Percentiles rank a stretch among this genome's conserved stretches.
Conservation (phyloP, 257 asterid species). For the Primulina huaijiensis region DNA sequence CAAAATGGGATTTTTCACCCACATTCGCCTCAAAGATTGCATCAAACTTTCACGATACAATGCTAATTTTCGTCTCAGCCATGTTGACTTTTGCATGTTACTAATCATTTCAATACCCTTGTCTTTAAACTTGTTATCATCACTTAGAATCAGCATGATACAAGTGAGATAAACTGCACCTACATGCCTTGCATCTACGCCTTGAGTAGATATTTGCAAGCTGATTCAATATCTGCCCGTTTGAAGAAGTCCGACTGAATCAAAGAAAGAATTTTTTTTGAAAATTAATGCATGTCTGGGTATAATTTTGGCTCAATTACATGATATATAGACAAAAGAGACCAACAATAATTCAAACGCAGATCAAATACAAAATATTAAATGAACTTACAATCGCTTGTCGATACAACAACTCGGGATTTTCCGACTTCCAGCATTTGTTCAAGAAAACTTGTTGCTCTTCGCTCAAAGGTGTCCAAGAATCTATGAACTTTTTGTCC, state of each 20-base stretch:
- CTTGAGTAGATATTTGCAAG: background rate
- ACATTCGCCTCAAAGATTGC: background rate
- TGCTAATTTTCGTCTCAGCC: background rate
- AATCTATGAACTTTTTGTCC: background rate
- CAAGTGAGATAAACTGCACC: background rate
- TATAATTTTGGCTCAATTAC: too few relatives aligned
- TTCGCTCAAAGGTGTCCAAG: background rate
- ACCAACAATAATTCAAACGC: too few relatives aligned
- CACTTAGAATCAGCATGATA: background rate
- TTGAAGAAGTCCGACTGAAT: background rate
- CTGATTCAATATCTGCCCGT: background rate
- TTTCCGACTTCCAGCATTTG: background rate
- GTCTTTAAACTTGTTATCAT: background rate
- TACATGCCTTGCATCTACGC: background rate
- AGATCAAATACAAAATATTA: too few relatives aligned
- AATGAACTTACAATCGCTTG: background rate
- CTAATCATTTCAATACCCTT: background rate
- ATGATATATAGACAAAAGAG: too few relatives aligned
- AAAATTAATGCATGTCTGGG: too few relatives aligned
- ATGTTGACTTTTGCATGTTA: background rate
- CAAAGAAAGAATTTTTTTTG: too few relatives aligned
- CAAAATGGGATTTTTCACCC: background rate
- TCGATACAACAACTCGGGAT: background rate
- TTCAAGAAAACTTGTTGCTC: background rate
- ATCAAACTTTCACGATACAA: background rate